phyloP scores from a whole-genome alignment of 2,329 filamentous ascomycete genomes.

The Geosmithia putterillii region DNA sequence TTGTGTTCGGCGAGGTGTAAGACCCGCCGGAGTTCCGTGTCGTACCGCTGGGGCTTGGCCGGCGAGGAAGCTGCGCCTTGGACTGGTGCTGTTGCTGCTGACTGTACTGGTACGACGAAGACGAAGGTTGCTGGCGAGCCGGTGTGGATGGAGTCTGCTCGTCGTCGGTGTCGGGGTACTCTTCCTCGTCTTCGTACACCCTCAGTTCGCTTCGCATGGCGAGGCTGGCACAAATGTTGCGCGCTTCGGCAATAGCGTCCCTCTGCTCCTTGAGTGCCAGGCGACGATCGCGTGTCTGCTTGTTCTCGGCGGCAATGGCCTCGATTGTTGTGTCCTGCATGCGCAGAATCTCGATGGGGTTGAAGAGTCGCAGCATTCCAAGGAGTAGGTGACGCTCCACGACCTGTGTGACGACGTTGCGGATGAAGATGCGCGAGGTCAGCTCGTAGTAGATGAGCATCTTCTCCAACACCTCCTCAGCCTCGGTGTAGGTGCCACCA shows the following conservation, averaged over 20 bases:
- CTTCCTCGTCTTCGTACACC: slow-evolving; percentile 22
- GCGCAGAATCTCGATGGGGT: slow-evolving; percentile 36
- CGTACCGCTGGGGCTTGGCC: slow-evolving; percentile 3
- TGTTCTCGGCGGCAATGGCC: slow-evolving; percentile 39
- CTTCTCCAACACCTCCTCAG: slow-evolving; percentile 40
- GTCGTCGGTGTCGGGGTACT: slow-evolving; percentile 16
- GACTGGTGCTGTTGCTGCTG: slow-evolving; percentile 6
- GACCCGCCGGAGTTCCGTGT: background rate
- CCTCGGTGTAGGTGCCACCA: slow-evolving; percentile 33
- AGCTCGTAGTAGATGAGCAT: slow-evolving; percentile 44
- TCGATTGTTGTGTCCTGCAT: slow-evolving; percentile 32
- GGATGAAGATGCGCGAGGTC: slow-evolving; percentile 36
- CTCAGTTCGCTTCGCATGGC: slow-evolving; percentile 40
- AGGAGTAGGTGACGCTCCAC: slow-evolving; percentile 37
- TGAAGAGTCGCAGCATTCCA: slow-evolving; percentile 38
- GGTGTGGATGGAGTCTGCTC: slow-evolving; percentile 11
- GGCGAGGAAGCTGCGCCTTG: slow-evolving; percentile 8
- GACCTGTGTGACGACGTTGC: slow-evolving; percentile 39
- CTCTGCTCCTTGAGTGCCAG: slow-evolving; percentile 33
- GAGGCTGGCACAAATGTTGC: slow-evolving; percentile 33
- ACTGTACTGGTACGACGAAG: slow-evolving; percentile 2
- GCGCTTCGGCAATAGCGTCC: slow-evolving; percentile 36
- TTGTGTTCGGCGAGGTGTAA: background rate
- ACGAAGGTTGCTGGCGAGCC: background rate
- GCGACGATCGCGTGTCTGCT: slow-evolving; percentile 37